phyloP scores from a whole-genome alignment of 2,329 filamentous ascomycete genomes.

The Apiospora pterosperma region DNA sequence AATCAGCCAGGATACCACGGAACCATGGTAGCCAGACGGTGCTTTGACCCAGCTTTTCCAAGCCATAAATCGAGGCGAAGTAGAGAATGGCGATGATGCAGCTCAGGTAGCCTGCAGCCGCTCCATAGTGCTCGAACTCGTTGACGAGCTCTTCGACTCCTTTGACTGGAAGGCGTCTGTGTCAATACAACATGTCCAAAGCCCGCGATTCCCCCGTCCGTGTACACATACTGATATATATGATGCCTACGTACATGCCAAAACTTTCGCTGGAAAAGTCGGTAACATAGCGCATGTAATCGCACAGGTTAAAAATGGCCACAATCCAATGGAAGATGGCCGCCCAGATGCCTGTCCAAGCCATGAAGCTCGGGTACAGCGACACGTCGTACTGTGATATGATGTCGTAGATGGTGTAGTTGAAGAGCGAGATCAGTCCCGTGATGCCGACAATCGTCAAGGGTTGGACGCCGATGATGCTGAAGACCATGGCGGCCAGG shows the following conservation, averaged over 20 bases:
- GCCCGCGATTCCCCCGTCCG: too few species aligned
- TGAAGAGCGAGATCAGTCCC: conserved; percentile 52
- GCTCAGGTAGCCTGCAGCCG: conserved; percentile 42
- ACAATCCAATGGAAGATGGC: conserved; percentile 56
- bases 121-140: conserved; percentile 39
- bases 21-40: conserved; percentile 40
- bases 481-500: conserved; percentile 53
- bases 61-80: conserved; percentile 44
- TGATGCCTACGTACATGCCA: conserved; percentile 53
- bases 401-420: conserved; percentile 59
- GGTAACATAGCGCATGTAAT: conserved; percentile 57
- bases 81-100: conserved; percentile 29
- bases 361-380: conserved; percentile 52
- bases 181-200: conserved; percentile 23
- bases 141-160: conserved; percentile 53
- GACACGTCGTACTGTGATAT: conserved; percentile 43
- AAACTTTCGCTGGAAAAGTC: conserved; percentile 53
- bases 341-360: conserved; percentile 55
- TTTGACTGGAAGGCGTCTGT: conserved; percentile 35
- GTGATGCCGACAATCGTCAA: conserved; percentile 56
- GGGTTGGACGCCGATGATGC: conserved; percentile 47
- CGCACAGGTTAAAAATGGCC: conserved; percentile 48
- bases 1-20: conserved; percentile 47
- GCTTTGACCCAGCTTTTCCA: conserved; percentile 45
- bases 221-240: conserved; percentile 46